Evolutionary conservation across 208 protist genomes (phyloP), one percentile per base, ranked within the genome.

Genomic region (Acanthamoeba royreba): DNA sequence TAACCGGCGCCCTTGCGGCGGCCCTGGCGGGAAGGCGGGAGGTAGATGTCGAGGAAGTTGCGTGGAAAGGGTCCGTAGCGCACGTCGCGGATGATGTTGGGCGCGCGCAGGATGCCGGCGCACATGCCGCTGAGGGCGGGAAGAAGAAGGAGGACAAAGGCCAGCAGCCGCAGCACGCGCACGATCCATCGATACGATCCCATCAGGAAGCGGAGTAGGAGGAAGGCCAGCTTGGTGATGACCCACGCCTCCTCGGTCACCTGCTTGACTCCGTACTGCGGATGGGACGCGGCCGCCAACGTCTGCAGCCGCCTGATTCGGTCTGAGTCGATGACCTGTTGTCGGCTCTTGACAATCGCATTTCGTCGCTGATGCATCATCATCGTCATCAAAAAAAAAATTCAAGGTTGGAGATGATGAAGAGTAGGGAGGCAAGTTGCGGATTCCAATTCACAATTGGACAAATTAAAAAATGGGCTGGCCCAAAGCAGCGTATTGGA

Each of bases 21-120:
- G 15, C 52, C 47, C 22, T 31, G 46, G 1, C 40, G 46, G 46
- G 35, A n/a, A 31, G 52, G 52, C 1, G 83, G 83, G 8, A 90
- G 15, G 53, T 90, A 90, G 53, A 90, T 55, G 53, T 90, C 83
- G 4, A 90, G 33, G 35, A 46, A 90, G 31, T 90, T 90, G 31
- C 83, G 55, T 15, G 52, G n/a, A 22, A 66, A 19, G 15, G 47
- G 83, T 4, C 83, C 83, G 53, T 90, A 90, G 5, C 83, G 28
- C 4, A 90, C 46, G 28, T 72, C 61, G 61, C 61, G 61, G 25
- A 52, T 53, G 43, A 83, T 83, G 72, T 53, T 52, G 72, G 72
- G 15, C 42, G 72, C 43, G 28, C 35, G 28, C n/a, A 83, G 35
- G 72, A 35, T 52, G 2, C 61, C 31, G 25, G 31, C 31, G 61